Conservation (phyloP, 176 grass and related monocot species). For the Guadua angustifolia region DNA sequence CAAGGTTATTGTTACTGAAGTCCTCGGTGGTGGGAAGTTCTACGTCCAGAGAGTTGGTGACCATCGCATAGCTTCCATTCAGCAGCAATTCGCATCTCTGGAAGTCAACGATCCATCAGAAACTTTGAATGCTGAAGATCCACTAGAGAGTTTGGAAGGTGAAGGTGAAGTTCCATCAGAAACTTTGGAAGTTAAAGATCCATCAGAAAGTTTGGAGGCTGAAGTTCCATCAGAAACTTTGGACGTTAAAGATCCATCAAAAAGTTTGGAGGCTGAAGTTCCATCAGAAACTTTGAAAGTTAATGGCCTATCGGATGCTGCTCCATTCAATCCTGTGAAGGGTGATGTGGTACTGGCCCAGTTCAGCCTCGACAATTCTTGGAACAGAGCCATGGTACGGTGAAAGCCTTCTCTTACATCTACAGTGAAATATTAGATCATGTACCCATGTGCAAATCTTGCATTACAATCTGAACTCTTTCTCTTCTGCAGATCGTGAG, state of each 20-base stretch:
- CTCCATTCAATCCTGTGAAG: conserved; percentile 67
- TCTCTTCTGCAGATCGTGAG: conserved; percentile 53
- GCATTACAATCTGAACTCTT: conserved; percentile 12
- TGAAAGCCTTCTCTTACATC: neutral
- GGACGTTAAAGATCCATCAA: too few relatives aligned
- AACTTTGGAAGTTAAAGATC: neutral
- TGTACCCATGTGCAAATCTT: neutral
- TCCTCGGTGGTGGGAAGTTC: conserved; percentile 83
- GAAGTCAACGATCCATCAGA: conserved; percentile 42
- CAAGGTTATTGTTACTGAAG: conserved; percentile 88
- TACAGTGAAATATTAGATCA: neutral
- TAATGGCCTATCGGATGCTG: conserved; percentile 38
- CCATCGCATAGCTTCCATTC: conserved; percentile 42
- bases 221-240: too few relatives aligned
- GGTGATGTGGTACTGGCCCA: conserved; percentile 71
- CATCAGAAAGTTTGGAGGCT: too few relatives aligned
- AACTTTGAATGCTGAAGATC: neutral
- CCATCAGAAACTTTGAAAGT: too few relatives aligned
- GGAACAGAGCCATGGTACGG: conserved; percentile 86
- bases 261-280: too few relatives aligned
- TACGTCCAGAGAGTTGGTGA: conserved; percentile 64
- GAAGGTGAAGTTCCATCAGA: neutral
- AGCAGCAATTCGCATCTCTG: conserved; percentile 57
- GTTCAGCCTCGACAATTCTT: conserved; percentile 63
- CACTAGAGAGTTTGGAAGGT: neutral